Conservation (phyloP, 306 rosid species). For the Begonia loranthoides region DNA sequence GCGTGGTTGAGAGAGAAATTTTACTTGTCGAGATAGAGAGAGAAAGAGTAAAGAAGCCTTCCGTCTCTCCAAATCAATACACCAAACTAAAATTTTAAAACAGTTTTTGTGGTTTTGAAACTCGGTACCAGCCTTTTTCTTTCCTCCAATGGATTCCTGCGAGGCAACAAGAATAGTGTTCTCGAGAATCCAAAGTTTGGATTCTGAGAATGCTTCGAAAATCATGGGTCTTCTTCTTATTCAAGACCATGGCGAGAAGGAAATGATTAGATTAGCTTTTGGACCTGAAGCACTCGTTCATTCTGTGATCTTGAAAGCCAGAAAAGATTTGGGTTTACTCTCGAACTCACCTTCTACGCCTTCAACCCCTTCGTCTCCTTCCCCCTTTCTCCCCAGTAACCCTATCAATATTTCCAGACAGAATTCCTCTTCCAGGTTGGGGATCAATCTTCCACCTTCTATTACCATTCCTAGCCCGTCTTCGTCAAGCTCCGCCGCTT, state of each 20-base stretch:
- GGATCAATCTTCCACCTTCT: slow-evolving; percentile 32
- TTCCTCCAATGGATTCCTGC: slow-evolving; percentile 59
- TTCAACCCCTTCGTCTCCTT: slow-evolving; percentile 44
- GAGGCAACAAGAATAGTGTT: slow-evolving; percentile 85
- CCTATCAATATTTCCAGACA: slow-evolving; percentile 31
- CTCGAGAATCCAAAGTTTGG: slow-evolving; percentile 78
- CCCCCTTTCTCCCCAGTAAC: slow-evolving; percentile 46
- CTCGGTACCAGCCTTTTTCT: slow-evolving; percentile 14
- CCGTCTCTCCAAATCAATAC: slow-evolving; percentile 3
- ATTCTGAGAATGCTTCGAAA: slow-evolving; percentile 96
- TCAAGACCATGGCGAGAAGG: slow-evolving; percentile 97
- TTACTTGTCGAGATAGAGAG: slow-evolving; percentile 34
- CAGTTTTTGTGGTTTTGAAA: slow-evolving; percentile 24
- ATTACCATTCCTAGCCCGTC: slow-evolving; percentile 46
- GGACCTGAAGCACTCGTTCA: slow-evolving; percentile 83
- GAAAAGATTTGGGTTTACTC: slow-evolving; percentile 60
- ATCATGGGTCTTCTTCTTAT: slow-evolving; percentile 88
- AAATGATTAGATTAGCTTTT: slow-evolving; percentile 89
- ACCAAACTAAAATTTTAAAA: slow-evolving; percentile 8
- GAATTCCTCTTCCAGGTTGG: slow-evolving; percentile 45
- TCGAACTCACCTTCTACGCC: slow-evolving; percentile 55
- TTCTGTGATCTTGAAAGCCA: slow-evolving; percentile 62
- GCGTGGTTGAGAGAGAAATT: slow-evolving; percentile 62
- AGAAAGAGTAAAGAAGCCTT: too few species aligned
- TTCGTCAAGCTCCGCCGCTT: slow-evolving; percentile 34